Conservation (phyloP, 2,329 filamentous ascomycete genomes). For the Talaromyces sp. region DNA sequence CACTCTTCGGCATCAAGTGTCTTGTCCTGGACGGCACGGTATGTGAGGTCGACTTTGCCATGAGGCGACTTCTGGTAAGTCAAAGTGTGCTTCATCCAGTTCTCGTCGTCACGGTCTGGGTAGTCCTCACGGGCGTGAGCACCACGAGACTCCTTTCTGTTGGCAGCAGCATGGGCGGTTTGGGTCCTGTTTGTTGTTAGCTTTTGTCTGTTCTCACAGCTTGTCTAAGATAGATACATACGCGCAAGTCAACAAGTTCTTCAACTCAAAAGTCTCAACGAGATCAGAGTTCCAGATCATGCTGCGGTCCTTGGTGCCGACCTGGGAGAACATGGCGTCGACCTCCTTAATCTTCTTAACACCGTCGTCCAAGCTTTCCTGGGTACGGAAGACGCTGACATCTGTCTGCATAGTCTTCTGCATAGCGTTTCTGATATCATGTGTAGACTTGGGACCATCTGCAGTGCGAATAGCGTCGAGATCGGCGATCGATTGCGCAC, state of each 20-base stretch:
- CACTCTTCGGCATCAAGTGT: constrained; percentile 95
- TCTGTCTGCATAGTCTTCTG: constrained; percentile 98
- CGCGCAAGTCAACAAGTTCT: constrained; percentile 95
- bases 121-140: constrained; percentile 95
- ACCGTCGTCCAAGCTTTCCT: constrained; percentile 89
- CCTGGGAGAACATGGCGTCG: constrained; percentile 70
- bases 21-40: constrained; percentile 73
- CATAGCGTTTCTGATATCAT: constrained; percentile 85
- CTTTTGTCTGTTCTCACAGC: background rate
- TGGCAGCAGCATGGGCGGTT: constrained; percentile 84
- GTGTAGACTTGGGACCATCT: constrained; percentile 77
- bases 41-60: constrained; percentile 76
- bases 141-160: constrained; percentile 94
- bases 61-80: constrained; percentile 93
- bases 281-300: constrained; percentile 99
- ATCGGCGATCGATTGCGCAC: constrained; percentile 76
- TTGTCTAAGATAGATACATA: constrained; percentile 48
- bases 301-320: constrained; percentile 95
- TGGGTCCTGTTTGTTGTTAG: constrained; percentile 55
- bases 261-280: constrained; percentile 89
- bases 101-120: constrained; percentile 88
- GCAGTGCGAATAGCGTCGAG: constrained; percentile 82
- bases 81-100: constrained; percentile 99
- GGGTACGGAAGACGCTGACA: constrained; percentile 92
- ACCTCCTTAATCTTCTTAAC: constrained; percentile 81